Evolutionary conservation across 1,284 basidiomycete species (phyloP).

Genomic region (Austroboletus niveus): DNA sequence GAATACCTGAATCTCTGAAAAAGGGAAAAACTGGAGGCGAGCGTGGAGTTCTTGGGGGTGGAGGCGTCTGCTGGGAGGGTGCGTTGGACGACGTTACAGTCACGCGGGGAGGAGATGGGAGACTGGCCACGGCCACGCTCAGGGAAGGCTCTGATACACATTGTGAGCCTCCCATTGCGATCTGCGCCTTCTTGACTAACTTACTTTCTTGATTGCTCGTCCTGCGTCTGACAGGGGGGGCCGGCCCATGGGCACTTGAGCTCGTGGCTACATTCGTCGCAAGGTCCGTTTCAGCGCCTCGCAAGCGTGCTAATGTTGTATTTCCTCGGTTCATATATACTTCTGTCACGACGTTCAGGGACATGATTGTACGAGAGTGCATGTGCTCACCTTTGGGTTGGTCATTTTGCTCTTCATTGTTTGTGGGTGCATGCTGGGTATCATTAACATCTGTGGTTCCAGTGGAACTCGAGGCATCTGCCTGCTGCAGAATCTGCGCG

Average conservation of each 20-base stretch:
- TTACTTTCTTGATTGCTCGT: slow-evolving; percentile 13
- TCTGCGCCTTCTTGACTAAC: not conserved
- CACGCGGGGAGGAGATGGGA: slow-evolving; percentile 1
- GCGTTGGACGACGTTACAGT: not conserved
- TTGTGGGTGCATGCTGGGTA: not conserved
- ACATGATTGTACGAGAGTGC: not conserved
- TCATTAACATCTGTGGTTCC: slow-evolving; percentile 3
- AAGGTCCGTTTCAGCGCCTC: not conserved
- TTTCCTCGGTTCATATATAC: not conserved
- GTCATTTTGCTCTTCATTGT: slow-evolving; percentile 3
- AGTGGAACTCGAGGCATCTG: slow-evolving; percentile 23
- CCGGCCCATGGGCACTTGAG: not conserved
- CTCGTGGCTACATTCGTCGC: not conserved
- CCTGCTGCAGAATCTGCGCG: slow-evolving; percentile 10
- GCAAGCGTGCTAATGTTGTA: not conserved
- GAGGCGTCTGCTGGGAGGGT: not conserved
- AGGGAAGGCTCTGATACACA: slow-evolving; percentile 16
- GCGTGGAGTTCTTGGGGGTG: slow-evolving; percentile 3
- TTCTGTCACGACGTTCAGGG: slow-evolving; percentile 3
- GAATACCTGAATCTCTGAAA: slow-evolving; percentile 13
- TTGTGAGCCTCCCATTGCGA: not conserved
- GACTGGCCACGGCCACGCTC: slow-evolving; percentile 5
- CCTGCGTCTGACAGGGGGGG: not conserved
- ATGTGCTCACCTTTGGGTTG: slow-evolving; percentile 8
- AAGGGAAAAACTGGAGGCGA: slow-evolving; percentile 4